Percentiles rank a stretch among this genome's conserved stretches.
Conservation (phyloP, 306 rosid genomes). For the Quercus engelmannii region DNA sequence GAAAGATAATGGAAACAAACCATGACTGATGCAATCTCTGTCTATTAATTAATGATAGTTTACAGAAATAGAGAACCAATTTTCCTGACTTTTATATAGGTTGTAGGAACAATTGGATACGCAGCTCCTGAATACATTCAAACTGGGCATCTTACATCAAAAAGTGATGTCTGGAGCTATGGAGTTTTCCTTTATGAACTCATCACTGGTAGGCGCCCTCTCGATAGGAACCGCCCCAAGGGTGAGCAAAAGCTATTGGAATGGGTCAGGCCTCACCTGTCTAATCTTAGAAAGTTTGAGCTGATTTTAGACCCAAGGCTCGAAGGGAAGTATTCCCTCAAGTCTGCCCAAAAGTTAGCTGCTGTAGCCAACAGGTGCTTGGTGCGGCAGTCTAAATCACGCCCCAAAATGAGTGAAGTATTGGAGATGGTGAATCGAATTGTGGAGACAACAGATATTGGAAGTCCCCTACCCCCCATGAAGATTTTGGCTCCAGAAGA, state of each 20-base stretch:
- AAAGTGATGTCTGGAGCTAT: slow-evolving; percentile 59
- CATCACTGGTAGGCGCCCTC: slow-evolving; percentile 61
- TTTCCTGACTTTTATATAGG: slow-evolving; percentile 26
- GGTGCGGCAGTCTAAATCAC: slow-evolving; percentile 34
- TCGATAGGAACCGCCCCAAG: slow-evolving; percentile 55
- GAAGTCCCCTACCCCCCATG: slow-evolving; percentile 27
- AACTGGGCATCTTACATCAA: slow-evolving; percentile 54
- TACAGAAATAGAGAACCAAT: background rate
- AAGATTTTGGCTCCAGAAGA: slow-evolving; percentile 11
- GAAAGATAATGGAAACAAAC: background rate
- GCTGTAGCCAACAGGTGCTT: slow-evolving; percentile 53
- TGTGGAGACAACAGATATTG: slow-evolving; percentile 25
- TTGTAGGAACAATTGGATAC: slow-evolving; percentile 62
- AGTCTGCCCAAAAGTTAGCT: slow-evolving; percentile 48
- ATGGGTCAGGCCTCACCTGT: slow-evolving; percentile 50
- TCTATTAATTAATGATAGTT: background rate
- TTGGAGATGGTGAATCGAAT: slow-evolving; percentile 38
- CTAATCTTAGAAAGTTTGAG: slow-evolving; percentile 39
- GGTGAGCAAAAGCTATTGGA: slow-evolving; percentile 52
- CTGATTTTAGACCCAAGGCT: slow-evolving; percentile 54
- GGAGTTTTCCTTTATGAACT: slow-evolving; percentile 60
- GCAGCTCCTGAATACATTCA: slow-evolving; percentile 69
- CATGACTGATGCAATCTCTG: background rate
- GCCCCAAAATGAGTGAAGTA: slow-evolving; percentile 61
- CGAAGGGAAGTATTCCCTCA: slow-evolving; percentile 44